Evolutionary conservation across 352 stramenopile genomes (phyloP), one percentile per base, ranked within the genome.

Genomic region (Phytophthora hybrid): DNA sequence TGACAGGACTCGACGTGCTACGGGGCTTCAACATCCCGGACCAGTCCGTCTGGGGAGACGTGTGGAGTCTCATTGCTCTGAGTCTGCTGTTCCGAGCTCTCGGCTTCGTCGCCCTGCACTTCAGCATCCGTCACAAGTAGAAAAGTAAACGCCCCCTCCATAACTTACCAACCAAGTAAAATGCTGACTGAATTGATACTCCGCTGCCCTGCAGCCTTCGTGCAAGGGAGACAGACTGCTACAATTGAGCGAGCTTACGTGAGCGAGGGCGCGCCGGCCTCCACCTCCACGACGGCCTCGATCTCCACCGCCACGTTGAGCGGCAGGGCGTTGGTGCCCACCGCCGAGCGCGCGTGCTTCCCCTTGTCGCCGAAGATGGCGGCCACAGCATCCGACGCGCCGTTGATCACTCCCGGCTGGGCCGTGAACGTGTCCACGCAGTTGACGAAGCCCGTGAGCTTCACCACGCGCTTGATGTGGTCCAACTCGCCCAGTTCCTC

Each of bases 221-320:
- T 39, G 59, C 46, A 68, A 57, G 57, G 49, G 58, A 68, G 59
- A 9, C 29, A 31, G 29, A 31, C 29, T 31, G 29, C 29, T 31
- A 31, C 29, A 8, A 31, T 7, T 7, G 29, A 31, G 29, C 29
- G 29, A 31, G 26, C 44, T 68, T 69, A 78, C 41, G 72, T 76
- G 34, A 78, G 72, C 53, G 72, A 78, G 9, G 72, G 72, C 5
- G 61, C 72, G 10, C 57, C 61, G 34, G 66, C 76, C 59, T 98
- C 85, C 32, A 99, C 82, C 81, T 99, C 94, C 31, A 98, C 89
- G 72, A 99, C 92, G 61, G 93, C 92, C 82, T 99, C 97, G 51
- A 99, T 93, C 85, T 99, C 97, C 11, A 99, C 96, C 41, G 94
- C 89, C 41, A 99, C 93, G 75, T 98, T 97, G 37, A 99, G 78